A percentile compares a stretch with the other conserved stretches of the same genome.
These are phyloP conservation scores for Colletotrichum tamarilloi DNA, from an alignment of 2,329 filamentous ascomycete species.

Conservation along the genomic window DNA sequence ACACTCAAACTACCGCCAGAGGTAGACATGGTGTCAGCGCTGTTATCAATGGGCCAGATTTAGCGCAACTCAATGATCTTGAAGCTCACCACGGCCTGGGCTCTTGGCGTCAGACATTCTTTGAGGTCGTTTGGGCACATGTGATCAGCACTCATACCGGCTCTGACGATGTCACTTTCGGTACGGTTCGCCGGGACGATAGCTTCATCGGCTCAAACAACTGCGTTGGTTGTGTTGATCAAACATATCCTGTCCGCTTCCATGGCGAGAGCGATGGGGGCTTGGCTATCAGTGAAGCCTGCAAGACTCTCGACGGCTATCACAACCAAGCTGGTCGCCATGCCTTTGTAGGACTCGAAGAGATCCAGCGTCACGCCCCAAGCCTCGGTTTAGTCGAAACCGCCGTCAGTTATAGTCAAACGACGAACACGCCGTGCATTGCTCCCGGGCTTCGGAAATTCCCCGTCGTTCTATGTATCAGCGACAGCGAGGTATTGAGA, in stretches of 20 bases:
- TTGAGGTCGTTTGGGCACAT: constrained; percentile 9
- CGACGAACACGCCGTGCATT: neutral
- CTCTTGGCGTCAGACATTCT: constrained; percentile 1
- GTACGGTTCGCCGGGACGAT: constrained; percentile 1
- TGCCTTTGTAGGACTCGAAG: neutral
- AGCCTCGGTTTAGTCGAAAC: neutral
- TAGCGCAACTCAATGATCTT: neutral
- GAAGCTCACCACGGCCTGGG: neutral
- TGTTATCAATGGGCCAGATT: neutral
- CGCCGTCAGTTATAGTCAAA: constrained; percentile 2
- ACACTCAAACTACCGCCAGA: neutral
- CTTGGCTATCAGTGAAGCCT: neutral
- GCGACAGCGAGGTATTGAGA: neutral
- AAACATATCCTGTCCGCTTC: constrained; percentile 6
- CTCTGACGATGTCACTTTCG: neutral
- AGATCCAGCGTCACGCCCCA: neutral
- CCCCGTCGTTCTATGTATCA: constrained; percentile 4
- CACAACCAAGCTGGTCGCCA: constrained; percentile 1
- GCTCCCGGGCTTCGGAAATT: constrained; percentile 1
- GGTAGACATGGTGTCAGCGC: neutral
- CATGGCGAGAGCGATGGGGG: neutral
- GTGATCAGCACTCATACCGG: neutral
- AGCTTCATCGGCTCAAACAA: constrained; percentile 4
- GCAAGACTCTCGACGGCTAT: neutral
- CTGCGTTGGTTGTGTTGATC: constrained; percentile 4